Evolutionary conservation across 805 yeast species (phyloP).

Genomic region (Hanseniaspora valbyensis): DNA sequence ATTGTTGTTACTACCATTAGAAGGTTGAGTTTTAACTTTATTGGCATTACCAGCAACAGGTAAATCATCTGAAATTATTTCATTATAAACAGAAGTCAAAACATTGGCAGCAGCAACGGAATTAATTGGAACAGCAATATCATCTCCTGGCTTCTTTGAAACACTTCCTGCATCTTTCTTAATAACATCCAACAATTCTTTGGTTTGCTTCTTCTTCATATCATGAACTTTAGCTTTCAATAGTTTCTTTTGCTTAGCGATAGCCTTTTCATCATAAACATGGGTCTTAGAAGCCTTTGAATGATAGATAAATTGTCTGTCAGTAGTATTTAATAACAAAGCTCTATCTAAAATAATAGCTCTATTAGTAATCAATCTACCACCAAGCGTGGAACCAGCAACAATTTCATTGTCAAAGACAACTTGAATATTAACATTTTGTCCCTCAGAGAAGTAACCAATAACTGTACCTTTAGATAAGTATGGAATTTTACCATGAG

Average conservation of each 20-base stretch:
- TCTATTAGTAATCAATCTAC: constrained; percentile 63
- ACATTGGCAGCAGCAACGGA: constrained; percentile 26
- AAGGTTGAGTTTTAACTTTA: not conserved
- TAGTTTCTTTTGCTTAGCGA: constrained; percentile 15
- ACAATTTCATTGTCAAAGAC: constrained; percentile 74
- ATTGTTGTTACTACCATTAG: not conserved
- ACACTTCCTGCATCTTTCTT: not conserved
- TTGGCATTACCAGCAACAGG: constrained; percentile 4
- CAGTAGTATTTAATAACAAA: constrained; percentile 63
- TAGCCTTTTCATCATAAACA: constrained; percentile 27
- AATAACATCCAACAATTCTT: constrained; percentile 37
- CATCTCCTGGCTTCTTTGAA: constrained; percentile 18
- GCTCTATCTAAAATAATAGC: constrained; percentile 78
- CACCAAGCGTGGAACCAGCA: constrained; percentile 73
- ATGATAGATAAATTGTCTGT: constrained; percentile 65
- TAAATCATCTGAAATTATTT: constrained; percentile 21
- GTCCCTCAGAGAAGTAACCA: constrained; percentile 51
- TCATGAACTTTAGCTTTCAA: constrained; percentile 25
- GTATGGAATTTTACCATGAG: constrained; percentile 79
- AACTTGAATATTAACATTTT: constrained; percentile 52
- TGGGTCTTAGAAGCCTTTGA: constrained; percentile 46
- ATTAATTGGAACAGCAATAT: constrained; percentile 17
- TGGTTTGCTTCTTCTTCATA: constrained; percentile 27
- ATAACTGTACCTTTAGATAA: constrained; percentile 86
- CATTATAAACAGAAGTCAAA: constrained; percentile 28